These are phyloP conservation scores for Amanita rubescens DNA, from an alignment of 768 basidiomycete species.

Conservation along the genomic window DNA sequence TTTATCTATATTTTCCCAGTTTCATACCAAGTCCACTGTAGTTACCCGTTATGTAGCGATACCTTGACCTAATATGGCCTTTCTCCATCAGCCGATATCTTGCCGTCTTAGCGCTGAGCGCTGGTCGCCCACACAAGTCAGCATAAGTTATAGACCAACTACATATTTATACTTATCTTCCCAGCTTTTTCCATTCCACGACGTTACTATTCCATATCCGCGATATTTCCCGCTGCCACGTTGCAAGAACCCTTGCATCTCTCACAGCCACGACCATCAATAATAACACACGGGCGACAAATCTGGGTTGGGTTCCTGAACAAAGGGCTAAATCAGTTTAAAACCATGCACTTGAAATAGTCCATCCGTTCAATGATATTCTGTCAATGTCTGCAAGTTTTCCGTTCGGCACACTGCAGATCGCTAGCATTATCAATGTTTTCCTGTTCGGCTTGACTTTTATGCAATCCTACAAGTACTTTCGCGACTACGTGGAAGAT, in stretches of 20 bases:
- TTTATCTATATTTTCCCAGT: background rate
- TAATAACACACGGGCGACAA: background rate
- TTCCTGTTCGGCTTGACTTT: constrained; percentile 1
- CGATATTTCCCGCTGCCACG: background rate
- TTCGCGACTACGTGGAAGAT: background rate
- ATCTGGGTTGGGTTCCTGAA: background rate
- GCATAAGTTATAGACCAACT: too few relatives aligned
- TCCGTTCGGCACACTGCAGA: background rate
- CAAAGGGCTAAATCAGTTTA: background rate
- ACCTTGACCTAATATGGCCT: background rate
- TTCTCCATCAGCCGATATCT: too few relatives aligned
- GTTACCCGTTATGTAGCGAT: background rate
- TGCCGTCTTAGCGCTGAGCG: too few relatives aligned
- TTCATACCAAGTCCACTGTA: background rate
- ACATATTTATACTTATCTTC: too few relatives aligned
- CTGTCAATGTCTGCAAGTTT: background rate
- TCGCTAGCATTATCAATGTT: background rate
- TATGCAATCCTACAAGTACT: constrained; percentile 2
- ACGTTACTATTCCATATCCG: background rate
- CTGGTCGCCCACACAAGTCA: too few relatives aligned
- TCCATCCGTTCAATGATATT: background rate
- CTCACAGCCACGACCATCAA: background rate
- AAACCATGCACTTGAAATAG: background rate
- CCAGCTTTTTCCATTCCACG: background rate
- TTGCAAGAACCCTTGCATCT: background rate